Percentiles rank a stretch among this genome's conserved stretches.
Evolutionary conservation across 768 basidiomycete species (phyloP).

Genomic region (Gyrodon lividus): DNA sequence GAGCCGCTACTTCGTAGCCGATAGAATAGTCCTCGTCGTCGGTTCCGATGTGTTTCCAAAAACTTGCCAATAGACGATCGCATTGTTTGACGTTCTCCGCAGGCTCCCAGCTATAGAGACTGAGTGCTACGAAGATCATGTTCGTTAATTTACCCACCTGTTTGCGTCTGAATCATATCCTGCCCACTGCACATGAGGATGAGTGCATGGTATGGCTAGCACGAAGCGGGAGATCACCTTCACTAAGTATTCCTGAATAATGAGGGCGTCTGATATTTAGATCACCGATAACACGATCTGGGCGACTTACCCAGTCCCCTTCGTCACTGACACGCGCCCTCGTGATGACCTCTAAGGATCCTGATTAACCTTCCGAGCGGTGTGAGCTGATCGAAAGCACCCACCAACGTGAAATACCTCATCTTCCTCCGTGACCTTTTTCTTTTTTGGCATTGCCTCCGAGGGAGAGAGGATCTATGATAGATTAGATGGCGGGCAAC

Average conservation of each 20-base stretch:
- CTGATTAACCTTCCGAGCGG: background rate
- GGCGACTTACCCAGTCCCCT: slow-evolving; percentile 50
- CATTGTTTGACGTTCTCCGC: slow-evolving; percentile 56
- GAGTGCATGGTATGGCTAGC: background rate
- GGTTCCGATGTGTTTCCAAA: slow-evolving; percentile 59
- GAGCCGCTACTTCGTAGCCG: slow-evolving; percentile 46
- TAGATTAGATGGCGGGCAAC: background rate
- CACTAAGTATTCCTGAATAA: slow-evolving; percentile 58
- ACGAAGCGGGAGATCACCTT: slow-evolving; percentile 44
- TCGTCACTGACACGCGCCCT: slow-evolving; percentile 52
- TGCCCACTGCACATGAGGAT: slow-evolving; percentile 53
- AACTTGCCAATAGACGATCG: slow-evolving; percentile 56
- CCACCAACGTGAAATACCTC: slow-evolving; percentile 51
- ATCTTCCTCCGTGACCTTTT: slow-evolving; percentile 21
- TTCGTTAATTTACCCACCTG: slow-evolving; percentile 40
- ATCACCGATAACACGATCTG: background rate
- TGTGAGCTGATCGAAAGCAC: slow-evolving; percentile 9
- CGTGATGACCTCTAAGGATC: slow-evolving; percentile 54
- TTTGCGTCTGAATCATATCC: slow-evolving; percentile 56
- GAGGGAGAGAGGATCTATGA: background rate
- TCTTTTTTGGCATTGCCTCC: slow-evolving; percentile 24
- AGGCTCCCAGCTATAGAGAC: slow-evolving; percentile 63
- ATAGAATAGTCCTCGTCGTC: slow-evolving; percentile 54
- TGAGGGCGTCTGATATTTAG: background rate
- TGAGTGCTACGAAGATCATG: slow-evolving; percentile 1